Evolutionary conservation across 306 rosid genomes (phyloP), one percentile per base, ranked within the genome.

Genomic region (Vachellia collinsii): DNA sequence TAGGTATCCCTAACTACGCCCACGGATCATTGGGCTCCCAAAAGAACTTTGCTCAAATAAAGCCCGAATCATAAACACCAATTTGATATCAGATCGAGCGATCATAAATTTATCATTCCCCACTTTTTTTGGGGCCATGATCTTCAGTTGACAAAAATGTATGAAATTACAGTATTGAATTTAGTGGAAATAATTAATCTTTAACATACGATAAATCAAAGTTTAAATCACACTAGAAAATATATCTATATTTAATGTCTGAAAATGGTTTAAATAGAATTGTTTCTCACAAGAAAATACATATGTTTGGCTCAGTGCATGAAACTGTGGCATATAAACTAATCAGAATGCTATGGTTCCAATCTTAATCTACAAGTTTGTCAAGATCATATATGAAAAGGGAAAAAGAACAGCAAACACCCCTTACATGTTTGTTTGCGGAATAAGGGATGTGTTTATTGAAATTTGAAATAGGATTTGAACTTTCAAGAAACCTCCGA

Each of bases 361-460:
- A 47, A 79, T 70, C 59, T 63, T 61, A 66, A 64, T 72, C 72
- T 62, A 63, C 62, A 51, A 72, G 72, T 44, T 90, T 58, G 72
- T 0, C 38, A 7, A 77, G 53, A 78, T 65, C 78, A 69, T 70
- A 42, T 44, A 10, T 36, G 34, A 8, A 37, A 9, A 48, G 43
- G 25, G 39, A 1, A 42, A 25, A 39, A 53, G 51, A 72, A 20
- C 29, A 77, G 11, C 58, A 81, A 72, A 65, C 6, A 34, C 63
- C 16, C 19, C 1, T 11, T 46, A 5, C 8, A 17, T 51, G 58
- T 51, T 51, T 51, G 58, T 51, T 19, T 4, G 54, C 19, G 2
- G 10, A 17, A 19, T 17, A 53, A 19, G 9, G 3, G 54, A 19
- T 16, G 9, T 53, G 63, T 3, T 56, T 4, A 0, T 20, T 8